These are phyloP conservation scores for Fusarium buxicola DNA, from an alignment of 2,329 filamentous ascomycete species.

Conservation along the genomic window DNA sequence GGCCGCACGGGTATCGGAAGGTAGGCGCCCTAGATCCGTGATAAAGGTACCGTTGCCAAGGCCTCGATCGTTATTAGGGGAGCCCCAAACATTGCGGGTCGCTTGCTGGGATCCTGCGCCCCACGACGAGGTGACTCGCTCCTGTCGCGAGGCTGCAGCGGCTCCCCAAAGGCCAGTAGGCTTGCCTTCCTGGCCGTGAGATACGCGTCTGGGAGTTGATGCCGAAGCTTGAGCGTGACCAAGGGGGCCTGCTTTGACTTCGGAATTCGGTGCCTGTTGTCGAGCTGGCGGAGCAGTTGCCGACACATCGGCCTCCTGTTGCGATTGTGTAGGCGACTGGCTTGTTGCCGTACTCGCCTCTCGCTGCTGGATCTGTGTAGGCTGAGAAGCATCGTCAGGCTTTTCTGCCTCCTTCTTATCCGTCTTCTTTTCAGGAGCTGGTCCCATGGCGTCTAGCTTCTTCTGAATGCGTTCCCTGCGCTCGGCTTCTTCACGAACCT, in stretches of 20 bases:
- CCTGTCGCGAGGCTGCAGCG: slow-evolving; percentile 54
- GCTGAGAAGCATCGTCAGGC: slow-evolving; percentile 53
- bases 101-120: slow-evolving; percentile 56
- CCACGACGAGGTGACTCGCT: slow-evolving; percentile 64
- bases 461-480: slow-evolving; percentile 76
- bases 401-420: slow-evolving; percentile 63
- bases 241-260: slow-evolving; percentile 29
- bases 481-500: slow-evolving; percentile 78
- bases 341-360: slow-evolving; percentile 27
- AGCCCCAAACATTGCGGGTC: slow-evolving; percentile 77
- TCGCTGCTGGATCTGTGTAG: slow-evolving; percentile 52
- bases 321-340: slow-evolving; percentile 28
- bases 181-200: slow-evolving; percentile 50
- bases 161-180: slow-evolving; percentile 54
- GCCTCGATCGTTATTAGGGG: slow-evolving; percentile 75
- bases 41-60: slow-evolving; percentile 84
- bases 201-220: slow-evolving; percentile 44
- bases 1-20: slow-evolving; percentile 51
- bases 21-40: slow-evolving; percentile 65
- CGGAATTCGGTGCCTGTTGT: slow-evolving; percentile 24
- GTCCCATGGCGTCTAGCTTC: slow-evolving; percentile 77
- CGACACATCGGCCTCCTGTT: slow-evolving; percentile 32
- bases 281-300: slow-evolving; percentile 4
- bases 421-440: slow-evolving; percentile 70
- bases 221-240: slow-evolving; percentile 25